phyloP scores from a whole-genome alignment of 495 filamentous ascomycete genomes.

The Neurospora sp. region DNA sequence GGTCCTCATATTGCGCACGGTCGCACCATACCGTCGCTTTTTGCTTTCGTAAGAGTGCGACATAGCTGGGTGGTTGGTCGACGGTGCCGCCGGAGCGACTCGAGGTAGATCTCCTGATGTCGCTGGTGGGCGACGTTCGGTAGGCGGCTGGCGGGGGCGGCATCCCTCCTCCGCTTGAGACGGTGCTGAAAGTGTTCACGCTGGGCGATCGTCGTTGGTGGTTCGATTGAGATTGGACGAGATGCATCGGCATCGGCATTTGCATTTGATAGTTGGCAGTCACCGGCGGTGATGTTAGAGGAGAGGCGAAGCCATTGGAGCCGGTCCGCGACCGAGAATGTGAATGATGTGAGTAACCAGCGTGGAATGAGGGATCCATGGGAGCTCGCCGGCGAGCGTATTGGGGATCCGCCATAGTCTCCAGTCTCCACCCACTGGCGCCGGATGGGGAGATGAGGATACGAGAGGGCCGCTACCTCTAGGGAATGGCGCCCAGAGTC shows the following conservation, averaged over 20 bases:
- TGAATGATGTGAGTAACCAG: slow-evolving; percentile 31
- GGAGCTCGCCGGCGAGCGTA: slow-evolving; percentile 22
- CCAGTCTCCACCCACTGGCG: slow-evolving; percentile 8
- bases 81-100: slow-evolving; percentile 56
- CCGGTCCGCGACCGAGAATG: background rate
- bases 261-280: slow-evolving; percentile 5
- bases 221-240: slow-evolving; percentile 28
- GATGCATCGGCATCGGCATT: slow-evolving; percentile 12
- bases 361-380: slow-evolving; percentile 25
- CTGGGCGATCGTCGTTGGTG: slow-evolving; percentile 57
- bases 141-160: slow-evolving; percentile 32
- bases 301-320: background rate
- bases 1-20: slow-evolving; percentile 85
- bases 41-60: slow-evolving; percentile 87
- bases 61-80: slow-evolving; percentile 62
- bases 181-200: slow-evolving; percentile 65
- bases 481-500: background rate
- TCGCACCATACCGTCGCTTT: slow-evolving; percentile 99
- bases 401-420: slow-evolving; percentile 16
- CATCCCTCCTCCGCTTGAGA: slow-evolving; percentile 39
- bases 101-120: slow-evolving; percentile 66
- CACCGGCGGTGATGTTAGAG: slow-evolving; percentile 4
- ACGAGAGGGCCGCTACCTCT: background rate
- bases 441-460: slow-evolving; percentile 2
- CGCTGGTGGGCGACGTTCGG: slow-evolving; percentile 42